Evolutionary conservation across 345 rosid genomes (phyloP), one percentile per base, ranked within the genome.

Genomic region (Hypericum perforatum): DNA sequence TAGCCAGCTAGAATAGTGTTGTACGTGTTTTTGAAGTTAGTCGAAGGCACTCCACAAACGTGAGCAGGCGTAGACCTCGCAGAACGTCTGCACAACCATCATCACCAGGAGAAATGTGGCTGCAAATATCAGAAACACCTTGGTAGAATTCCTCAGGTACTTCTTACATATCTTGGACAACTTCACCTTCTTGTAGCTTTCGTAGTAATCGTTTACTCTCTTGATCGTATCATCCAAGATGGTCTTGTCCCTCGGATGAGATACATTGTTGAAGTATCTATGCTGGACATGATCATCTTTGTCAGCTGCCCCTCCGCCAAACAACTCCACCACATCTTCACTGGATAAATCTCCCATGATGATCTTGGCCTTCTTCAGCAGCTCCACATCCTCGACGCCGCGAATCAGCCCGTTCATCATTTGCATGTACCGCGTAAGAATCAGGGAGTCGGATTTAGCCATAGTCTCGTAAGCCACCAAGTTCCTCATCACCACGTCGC

Each of bases 401-500:
- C 49, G 49, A 16, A 45, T 16, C 16, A 45, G 13, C 8, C 49
- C 49, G 49, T 45, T 14, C 49, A 45, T 45, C 16, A 45, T 14
- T 16, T 45, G 16, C 16, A 16, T 45, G 49, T 45, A 45, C 16
- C 49, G 49, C 16, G 49, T 45, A 16, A 45, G 49, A 16, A 45
- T 11, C 7, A 45, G 15, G 16, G 49, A 45, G 49, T 12, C 16
- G 16, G 49, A 45, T 11, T 45, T 45, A 8, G 49, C 49, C 16
- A 16, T 45, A 16, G 49, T 16, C 49, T 45, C 49, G 49, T 45
- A 45, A 16, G 49, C 49, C 5, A 45, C 49, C 16, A 45, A 16
- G 49, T 45, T 45, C 8, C 49, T 14, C 13, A 45, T 11, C 13
- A 45, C 49, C 49, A 45, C 49, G 16, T 45, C 49, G 15, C 16